Evolutionary conservation across 352 stramenopile genomes (phyloP).

Genomic region (Globisporangium abappressorium): DNA sequence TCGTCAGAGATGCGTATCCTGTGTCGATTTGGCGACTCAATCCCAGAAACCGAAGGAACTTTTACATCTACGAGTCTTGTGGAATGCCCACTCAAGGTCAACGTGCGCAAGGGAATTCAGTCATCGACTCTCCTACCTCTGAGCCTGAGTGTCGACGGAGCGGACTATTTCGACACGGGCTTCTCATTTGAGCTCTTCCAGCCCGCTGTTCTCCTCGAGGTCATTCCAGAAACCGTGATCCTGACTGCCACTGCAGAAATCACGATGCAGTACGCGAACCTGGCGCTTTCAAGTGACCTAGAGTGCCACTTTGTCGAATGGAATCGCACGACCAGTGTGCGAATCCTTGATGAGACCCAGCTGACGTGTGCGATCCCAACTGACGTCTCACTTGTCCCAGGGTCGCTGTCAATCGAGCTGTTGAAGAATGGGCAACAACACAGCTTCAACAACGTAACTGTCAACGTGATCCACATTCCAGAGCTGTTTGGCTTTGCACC

Average conservation of each 20-base stretch:
- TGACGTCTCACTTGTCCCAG: constrained; percentile 11
- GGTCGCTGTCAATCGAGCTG: constrained; percentile 18
- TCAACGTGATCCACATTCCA: constrained; percentile 25
- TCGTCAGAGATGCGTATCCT: constrained; percentile 10
- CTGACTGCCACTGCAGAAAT: constrained; percentile 20
- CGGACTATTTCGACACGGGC: constrained; percentile 29
- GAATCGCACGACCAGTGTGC: constrained; percentile 27
- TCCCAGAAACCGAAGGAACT: neutral
- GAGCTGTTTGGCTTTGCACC: constrained; percentile 35
- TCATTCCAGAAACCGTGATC: constrained; percentile 26
- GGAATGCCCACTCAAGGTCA: constrained; percentile 8
- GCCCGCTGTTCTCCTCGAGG: constrained; percentile 18
- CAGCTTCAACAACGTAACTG: constrained; percentile 24
- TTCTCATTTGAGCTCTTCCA: constrained; percentile 30
- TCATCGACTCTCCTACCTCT: constrained; percentile 16
- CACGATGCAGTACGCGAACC: constrained; percentile 18
- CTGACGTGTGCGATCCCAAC: constrained; percentile 24
- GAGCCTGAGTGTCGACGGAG: constrained; percentile 28
- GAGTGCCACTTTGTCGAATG: constrained; percentile 28
- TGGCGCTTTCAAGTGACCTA: constrained; percentile 24
- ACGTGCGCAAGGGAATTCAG: neutral
- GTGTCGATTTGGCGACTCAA: constrained; percentile 29
- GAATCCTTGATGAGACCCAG: constrained; percentile 18
- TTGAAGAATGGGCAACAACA: constrained; percentile 20
- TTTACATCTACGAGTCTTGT: constrained; percentile 4